Evolutionary conservation across 179 eudicot genomes (phyloP).

Genomic region (Nepenthes alata): DNA sequence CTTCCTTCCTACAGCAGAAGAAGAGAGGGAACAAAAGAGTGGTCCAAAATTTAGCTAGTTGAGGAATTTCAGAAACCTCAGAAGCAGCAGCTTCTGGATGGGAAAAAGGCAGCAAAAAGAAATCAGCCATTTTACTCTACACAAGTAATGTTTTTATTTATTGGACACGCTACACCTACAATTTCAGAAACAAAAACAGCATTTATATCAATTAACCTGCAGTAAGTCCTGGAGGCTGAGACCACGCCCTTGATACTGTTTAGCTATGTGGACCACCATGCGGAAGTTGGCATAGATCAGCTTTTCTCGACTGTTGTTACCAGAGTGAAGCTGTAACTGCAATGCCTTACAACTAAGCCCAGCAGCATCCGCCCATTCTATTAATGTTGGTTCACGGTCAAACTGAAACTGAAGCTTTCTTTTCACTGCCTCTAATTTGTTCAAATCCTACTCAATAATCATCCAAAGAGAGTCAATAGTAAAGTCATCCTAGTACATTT

Average conservation of each 20-base stretch:
- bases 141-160: not conserved
- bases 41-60: too few species aligned
- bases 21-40: not conserved
- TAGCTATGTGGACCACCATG: conserved; percentile 89
- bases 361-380: conserved; percentile 81
- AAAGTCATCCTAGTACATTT: too few species aligned
- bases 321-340: conserved; percentile 39
- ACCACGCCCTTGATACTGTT: conserved; percentile 73
- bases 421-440: conserved; percentile 49
- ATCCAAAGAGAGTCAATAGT: too few species aligned
- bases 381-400: conserved; percentile 69
- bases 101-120: not conserved
- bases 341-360: conserved; percentile 46
- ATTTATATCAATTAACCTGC: conserved; percentile 41
- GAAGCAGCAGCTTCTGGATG: too few species aligned
- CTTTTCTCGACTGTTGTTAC: conserved; percentile 55
- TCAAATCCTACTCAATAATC: conserved; percentile 35
- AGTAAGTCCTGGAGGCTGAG: conserved; percentile 66
- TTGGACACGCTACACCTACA: not conserved
- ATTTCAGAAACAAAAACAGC: not conserved
- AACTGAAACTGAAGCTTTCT: conserved; percentile 49
- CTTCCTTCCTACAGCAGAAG: conserved; percentile 67
- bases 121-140: not conserved
- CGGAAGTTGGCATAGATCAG: conserved; percentile 70
- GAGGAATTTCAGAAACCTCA: too few species aligned